Base-by-base conservation (phyloP, 1,284 basidiomycete species). In the Naganishia sp. region DNA sequence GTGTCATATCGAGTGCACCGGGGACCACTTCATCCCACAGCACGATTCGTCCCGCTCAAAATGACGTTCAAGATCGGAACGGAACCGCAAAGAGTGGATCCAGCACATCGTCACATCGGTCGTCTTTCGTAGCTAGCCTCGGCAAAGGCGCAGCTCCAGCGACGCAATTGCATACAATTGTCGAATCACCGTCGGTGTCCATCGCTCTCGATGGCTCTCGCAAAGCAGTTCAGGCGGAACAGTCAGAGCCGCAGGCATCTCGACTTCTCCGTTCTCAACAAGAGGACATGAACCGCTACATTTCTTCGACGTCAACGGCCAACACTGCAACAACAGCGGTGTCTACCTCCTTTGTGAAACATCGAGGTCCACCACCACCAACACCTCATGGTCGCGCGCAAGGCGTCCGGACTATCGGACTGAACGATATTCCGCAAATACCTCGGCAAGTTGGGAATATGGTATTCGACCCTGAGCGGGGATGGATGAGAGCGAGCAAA, bases 341-440 rank as follows among this genome's bases (percentile, higher is more conserved):
- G 23, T 90, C 88, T 70, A 86, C 86, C 0, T 92, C 90, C 0
- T 91, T 90, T 73, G 86, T 89, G 42, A 93, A 94, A 79, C 91
- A 92, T 75, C 78, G 87, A 42, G 91, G 90, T 1, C 87, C 88
- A 3, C 84, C 72, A 61, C 55, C 61, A 59, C 46, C 71, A 9
- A 60, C 66, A 21, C 53, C 66, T 16, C 65, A 68, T 0, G 71
- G 69, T 11, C 45, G 63, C 1, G 57, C 66, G 6, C 53, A 55
- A 39, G 73, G 72, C 3, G 75, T 82, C 65, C 75, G 79, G 4
- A 78, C 79, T 48, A 94, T 95, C 70, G 86, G 86, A 6, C 92
- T 92, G 0, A 83, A 84, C 54, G 92, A 94, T 72, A 81, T 94
- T 15, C 66, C 66, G 7, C 73, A 76, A 10, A 80, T 91, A 28